Evolutionary conservation across 768 basidiomycete species (phyloP).

Genomic region (Pisolithus orientalis): DNA sequence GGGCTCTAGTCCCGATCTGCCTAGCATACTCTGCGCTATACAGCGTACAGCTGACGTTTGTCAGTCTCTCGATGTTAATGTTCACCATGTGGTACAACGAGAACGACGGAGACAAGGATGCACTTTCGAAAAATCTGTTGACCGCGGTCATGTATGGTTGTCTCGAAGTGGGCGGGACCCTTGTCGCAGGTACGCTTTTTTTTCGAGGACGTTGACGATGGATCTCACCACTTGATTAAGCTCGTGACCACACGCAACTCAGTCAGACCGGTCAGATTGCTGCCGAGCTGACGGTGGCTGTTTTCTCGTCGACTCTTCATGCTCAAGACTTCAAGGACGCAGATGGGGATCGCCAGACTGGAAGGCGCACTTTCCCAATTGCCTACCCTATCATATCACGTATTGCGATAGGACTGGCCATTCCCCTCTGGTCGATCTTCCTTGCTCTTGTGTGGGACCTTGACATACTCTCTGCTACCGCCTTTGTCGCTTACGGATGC

Average conservation of each 20-base stretch:
- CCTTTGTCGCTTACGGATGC: conserved; percentile 27
- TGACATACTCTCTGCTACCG: conserved; percentile 16
- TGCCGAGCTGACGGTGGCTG: conserved; percentile 29
- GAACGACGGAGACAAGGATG: conserved; percentile 30
- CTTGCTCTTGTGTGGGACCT: conserved; percentile 32
- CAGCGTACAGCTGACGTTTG: conserved; percentile 24
- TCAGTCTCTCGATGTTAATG: conserved; percentile 30
- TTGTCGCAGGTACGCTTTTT: conserved; percentile 28
- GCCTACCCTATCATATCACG: conserved; percentile 34
- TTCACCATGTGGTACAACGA: conserved; percentile 36
- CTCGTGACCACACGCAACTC: conserved; percentile 15
- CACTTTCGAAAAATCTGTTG: conserved; percentile 33
- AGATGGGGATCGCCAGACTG: conserved; percentile 35
- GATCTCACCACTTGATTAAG: conserved; percentile 9
- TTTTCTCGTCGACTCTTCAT: conserved; percentile 42
- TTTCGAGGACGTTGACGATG: not conserved
- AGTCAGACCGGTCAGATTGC: conserved; percentile 27
- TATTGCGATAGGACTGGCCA: conserved; percentile 25
- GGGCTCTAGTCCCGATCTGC: conserved; percentile 30
- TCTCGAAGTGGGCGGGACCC: conserved; percentile 32
- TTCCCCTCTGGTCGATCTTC: conserved; percentile 33
- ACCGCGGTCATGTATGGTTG: conserved; percentile 34
- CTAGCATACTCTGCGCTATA: conserved; percentile 28
- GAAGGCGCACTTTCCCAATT: conserved; percentile 40
- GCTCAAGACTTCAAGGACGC: conserved; percentile 44